Base-by-base conservation (phyloP, 768 basidiomycete species). In the Leucosporidium yakuticum region DNA sequence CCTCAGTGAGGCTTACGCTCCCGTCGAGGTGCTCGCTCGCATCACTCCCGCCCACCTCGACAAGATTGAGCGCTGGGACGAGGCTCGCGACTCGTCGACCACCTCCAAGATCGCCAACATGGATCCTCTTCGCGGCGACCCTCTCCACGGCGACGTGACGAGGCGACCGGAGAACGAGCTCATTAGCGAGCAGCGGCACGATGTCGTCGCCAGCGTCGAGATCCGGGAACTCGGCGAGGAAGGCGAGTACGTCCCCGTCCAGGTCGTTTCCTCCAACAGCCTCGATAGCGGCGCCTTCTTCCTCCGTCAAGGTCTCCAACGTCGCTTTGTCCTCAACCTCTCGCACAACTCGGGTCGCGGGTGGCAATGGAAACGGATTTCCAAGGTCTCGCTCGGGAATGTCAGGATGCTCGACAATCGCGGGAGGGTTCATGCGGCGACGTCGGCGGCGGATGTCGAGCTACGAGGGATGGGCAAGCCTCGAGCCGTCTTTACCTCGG, bases 251-350 rank as follows among this genome's bases (percentile, higher is more conserved):
- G 79, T 81, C 25, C 88, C 92, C 27, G 88, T 92, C 0, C 88
- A 90, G 14, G 91, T 97, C 15, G 79, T 91, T 55, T 86, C 89
- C 3, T 84, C 86, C 63, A 85, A 86, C 23, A 80, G 80, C 65
- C 82, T 91, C 62, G 93, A 95, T 78, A 85, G 88, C 8, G 92
- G 93, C 21, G 85, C 85, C 62, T 95, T 96, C 79, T 85, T 85
- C 67, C 82, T 98, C 25, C 93, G 90, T 74, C 96, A 99, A 80
- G 96, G 96, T 32, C 80, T 97, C 31, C 96, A 99, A 77, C 84
- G 96, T 27, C 85, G 90, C 19, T 79, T 99, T 60, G 80, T 84
- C 47, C 78, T 99, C 65, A 85, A 84, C 0, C 81, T 98, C 39
- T 86, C 86, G 21, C 95, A 90, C 61, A 88, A 91, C 76, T 95